phyloP scores from a whole-genome alignment of 768 basidiomycete genomes.

The Podaxis pistillaris region DNA sequence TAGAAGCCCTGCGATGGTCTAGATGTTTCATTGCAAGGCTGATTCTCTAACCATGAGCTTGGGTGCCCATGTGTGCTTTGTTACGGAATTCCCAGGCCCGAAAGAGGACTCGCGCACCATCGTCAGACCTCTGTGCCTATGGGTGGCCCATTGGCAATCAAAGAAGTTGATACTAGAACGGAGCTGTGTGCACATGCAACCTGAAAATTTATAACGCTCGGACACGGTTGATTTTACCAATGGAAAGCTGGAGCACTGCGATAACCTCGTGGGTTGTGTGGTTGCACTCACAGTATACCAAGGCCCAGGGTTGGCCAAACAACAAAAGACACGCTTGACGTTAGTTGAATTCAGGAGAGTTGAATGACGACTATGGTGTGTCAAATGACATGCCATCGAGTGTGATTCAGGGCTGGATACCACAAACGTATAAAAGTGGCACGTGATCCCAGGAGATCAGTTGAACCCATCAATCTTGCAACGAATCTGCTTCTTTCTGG shows the following conservation, averaged over 20 bases:
- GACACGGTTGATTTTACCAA: too few relatives aligned
- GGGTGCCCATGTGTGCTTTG: too few relatives aligned
- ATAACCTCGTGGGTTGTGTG: too few relatives aligned
- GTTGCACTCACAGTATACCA: too few relatives aligned
- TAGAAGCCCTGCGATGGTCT: background rate
- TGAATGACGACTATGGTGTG: background rate
- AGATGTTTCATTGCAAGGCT: background rate
- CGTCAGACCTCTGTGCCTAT: too few relatives aligned
- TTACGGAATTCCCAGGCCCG: too few relatives aligned
- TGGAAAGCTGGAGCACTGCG: too few relatives aligned
- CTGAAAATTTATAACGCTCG: background rate
- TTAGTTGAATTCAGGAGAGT: background rate
- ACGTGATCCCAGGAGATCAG: background rate
- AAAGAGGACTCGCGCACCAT: too few relatives aligned
- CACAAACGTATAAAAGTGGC: background rate
- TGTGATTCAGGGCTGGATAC: too few relatives aligned
- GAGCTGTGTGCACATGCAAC: background rate
- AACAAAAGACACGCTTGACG: too few relatives aligned
- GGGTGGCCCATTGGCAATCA: background rate
- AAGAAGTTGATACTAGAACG: background rate
- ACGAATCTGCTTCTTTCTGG: background rate
- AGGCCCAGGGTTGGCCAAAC: too few relatives aligned
- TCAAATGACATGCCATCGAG: background rate
- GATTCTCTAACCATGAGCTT: background rate
- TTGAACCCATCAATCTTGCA: background rate